phyloP scores from a whole-genome alignment of 768 basidiomycete genomes.

The Chalciporus chontae region DNA sequence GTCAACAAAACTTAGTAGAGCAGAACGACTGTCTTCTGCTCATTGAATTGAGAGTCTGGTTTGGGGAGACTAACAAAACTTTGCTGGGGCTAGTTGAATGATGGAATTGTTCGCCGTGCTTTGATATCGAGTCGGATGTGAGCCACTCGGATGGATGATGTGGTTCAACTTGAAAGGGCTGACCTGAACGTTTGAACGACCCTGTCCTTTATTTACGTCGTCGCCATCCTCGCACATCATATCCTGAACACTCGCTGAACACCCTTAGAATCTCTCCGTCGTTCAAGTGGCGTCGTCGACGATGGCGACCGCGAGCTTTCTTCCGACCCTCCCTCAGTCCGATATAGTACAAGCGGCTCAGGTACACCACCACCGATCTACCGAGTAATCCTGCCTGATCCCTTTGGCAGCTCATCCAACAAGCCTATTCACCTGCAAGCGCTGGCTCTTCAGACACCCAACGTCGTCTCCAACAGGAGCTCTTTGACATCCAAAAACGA shows the following conservation, averaged over 20 bases:
- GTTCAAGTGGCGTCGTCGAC: neutral
- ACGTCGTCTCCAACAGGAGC: constrained; percentile 63
- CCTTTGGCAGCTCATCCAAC: constrained; percentile 57
- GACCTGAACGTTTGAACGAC: no score
- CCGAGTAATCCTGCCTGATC: constrained; percentile 6
- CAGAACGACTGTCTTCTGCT: no score
- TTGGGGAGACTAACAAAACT: no score
- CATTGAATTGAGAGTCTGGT: no score
- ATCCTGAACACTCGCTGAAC: neutral
- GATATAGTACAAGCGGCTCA: constrained; percentile 59
- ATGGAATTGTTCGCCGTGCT: no score
- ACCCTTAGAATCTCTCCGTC: neutral
- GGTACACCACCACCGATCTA: constrained; percentile 39
- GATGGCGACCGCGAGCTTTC: constrained; percentile 36
- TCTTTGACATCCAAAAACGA: constrained; percentile 72
- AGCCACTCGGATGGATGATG: neutral
- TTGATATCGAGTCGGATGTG: no score
- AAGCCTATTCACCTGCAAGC: constrained; percentile 56
- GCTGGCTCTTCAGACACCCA: constrained; percentile 55
- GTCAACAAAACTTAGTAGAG: no score
- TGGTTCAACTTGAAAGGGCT: no score
- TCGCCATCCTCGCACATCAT: neutral
- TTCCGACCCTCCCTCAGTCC: constrained; percentile 48
- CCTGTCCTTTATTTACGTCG: neutral
- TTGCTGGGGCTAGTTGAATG: no score